A percentile compares a stretch with the other conserved stretches of the same genome.
phyloP scores from a whole-genome alignment of 148 eudicot species.

The Persicaria maculosa region DNA sequence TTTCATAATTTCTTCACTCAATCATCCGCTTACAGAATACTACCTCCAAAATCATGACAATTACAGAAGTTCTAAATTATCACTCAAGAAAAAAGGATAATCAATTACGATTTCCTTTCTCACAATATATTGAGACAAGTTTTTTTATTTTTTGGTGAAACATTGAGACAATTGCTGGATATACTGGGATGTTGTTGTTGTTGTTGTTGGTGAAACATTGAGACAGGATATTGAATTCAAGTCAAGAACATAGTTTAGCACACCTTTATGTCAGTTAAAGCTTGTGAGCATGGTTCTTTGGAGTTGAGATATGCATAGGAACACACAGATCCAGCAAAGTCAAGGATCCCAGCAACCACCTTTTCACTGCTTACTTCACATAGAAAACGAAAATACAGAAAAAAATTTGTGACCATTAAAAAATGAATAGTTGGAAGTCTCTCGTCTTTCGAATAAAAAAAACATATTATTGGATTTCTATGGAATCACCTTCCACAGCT shows the following conservation, averaged over 20 bases:
- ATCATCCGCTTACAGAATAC: neutral
- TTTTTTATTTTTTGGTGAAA: too few relatives aligned
- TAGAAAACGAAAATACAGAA: slow-evolving; percentile 14
- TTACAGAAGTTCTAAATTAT: too few relatives aligned
- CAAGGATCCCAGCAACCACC: slow-evolving; percentile 65
- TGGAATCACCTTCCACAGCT: slow-evolving; percentile 54
- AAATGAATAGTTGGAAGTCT: neutral
- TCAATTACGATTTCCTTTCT: too few relatives aligned
- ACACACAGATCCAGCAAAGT: slow-evolving; percentile 61
- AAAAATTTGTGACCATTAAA: neutral
- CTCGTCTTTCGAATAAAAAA: neutral
- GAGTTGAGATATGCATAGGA: slow-evolving; percentile 75
- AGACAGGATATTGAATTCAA: neutral
- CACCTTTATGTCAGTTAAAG: slow-evolving; percentile 88
- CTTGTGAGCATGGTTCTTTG: slow-evolving; percentile 85
- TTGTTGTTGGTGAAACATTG: too few relatives aligned
- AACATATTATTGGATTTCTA: neutral
- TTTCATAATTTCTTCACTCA: neutral
- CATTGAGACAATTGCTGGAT: neutral
- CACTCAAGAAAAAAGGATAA: too few relatives aligned
- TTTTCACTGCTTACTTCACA: slow-evolving; percentile 73
- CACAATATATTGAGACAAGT: too few relatives aligned
- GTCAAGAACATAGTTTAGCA: slow-evolving; percentile 3
- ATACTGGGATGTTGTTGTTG: too few relatives aligned
- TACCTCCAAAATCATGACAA: neutral